A percentile compares a stretch with the other conserved stretches of the same genome.
phyloP scores from a whole-genome alignment of 2,329 filamentous ascomycete species.

The Botrytis porri region DNA sequence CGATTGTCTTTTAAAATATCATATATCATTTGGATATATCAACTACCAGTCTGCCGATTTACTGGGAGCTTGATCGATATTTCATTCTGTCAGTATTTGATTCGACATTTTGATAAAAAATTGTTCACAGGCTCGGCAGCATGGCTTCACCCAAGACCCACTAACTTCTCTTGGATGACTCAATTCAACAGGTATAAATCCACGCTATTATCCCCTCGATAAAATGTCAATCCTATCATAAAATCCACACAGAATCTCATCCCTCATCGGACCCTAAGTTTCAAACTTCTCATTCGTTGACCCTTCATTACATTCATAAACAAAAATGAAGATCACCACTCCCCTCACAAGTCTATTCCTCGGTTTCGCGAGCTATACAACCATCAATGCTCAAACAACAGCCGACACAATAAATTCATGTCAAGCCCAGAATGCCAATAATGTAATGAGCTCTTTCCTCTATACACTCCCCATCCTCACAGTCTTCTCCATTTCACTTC shows the following conservation, averaged over 20 bases:
- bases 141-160: background rate
- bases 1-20: background rate
- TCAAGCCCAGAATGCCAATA: background rate
- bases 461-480: too few relatives aligned
- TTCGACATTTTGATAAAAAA: background rate
- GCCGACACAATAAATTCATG: background rate
- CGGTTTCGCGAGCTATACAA: background rate
- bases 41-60: background rate
- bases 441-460: background rate
- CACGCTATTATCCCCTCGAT: too few relatives aligned
- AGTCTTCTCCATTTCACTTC: too few relatives aligned
- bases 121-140: too few relatives aligned
- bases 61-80: background rate
- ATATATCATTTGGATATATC: background rate
- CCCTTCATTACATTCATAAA: rapidly evolving
- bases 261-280: rapidly evolving
- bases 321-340: background rate
- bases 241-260: background rate
- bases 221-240: background rate
- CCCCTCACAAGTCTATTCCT: background rate
- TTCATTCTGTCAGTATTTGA: background rate
- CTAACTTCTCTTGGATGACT: background rate
- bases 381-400: background rate
- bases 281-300: background rate
- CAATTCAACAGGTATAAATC: background rate